Evolutionary conservation across 805 yeast species (phyloP), one percentile per base, ranked within the genome.

Genomic region (Ogataea pini): DNA sequence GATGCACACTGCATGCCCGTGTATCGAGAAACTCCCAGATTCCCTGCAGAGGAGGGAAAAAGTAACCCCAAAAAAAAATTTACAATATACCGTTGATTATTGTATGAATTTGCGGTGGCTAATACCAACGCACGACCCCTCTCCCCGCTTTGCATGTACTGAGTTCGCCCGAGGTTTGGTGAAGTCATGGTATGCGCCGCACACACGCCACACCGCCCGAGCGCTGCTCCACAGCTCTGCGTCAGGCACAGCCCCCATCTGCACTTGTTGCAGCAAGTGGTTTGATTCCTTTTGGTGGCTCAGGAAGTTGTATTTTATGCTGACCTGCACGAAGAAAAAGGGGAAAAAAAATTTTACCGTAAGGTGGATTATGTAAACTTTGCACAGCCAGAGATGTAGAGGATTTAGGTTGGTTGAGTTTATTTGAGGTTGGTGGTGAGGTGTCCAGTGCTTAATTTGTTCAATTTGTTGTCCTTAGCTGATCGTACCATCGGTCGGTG

Each of bases 211-310:
- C 31, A 28, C 31, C 14, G 31, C 31, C 31, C 4, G 31, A 18
- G 25, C n/a, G 38, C 25, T 13, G 25, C 38, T 36, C 37, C 37
- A 34, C 22, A 34, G 4, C 37, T 5, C 14, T 12, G 37, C 37
- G 17, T 10, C 24, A 9, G 16, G 16, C 37, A 34, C 20, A 18
- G 40, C 40, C 7, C 18, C 34, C 4, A 14, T 13, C 10, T 28
- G 42, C 42, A 28, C 25, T 2, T 6, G 10, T 7, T 39, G 42
- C 42, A 27, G 22, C 33, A 28, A 25, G 42, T 39, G 42, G 42
- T 13, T 38, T 38, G 42, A 38, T 22, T 36, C 27, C 14, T 3
- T 36, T 13, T 7, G 27, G 25, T 36, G 38, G 38, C 38, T 36
- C 24, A 36, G 38, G 8, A 36, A n/a, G 20, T 17, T 14, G 7